These are phyloP conservation scores for Cystobasidium ongulense DNA, from an alignment of 768 basidiomycete genomes.

Conservation along the genomic window DNA sequence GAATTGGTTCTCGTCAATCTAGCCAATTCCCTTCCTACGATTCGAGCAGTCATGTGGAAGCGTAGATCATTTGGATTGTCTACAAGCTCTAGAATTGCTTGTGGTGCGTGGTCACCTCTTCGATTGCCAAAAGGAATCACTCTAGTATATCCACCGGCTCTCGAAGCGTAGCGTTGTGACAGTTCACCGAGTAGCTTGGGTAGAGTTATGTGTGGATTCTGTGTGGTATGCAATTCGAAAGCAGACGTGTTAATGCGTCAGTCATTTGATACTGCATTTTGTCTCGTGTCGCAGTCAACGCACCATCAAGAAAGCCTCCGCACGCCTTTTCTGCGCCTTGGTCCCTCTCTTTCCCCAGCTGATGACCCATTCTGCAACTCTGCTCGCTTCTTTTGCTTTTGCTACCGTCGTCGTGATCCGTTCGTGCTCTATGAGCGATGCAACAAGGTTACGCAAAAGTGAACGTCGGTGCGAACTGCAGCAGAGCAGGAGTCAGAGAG, in stretches of 20 bases:
- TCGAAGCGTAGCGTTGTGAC: conserved; percentile 65
- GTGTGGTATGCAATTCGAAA: too few relatives aligned
- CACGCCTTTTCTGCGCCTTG: conserved; percentile 60
- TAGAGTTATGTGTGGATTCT: conserved; percentile 55
- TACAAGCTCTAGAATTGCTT: conserved; percentile 86
- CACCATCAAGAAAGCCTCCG: conserved; percentile 67
- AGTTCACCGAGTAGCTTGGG: conserved; percentile 78
- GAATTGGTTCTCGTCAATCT: background rate
- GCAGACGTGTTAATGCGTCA: background rate
- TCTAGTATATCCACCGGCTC: conserved; percentile 91
- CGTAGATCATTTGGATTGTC: conserved; percentile 83
- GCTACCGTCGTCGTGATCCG: conserved; percentile 91
- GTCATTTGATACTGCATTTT: background rate
- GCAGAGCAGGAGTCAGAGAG: background rate
- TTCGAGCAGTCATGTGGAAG: conserved; percentile 77
- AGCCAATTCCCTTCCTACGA: conserved; percentile 72
- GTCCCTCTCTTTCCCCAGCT: conserved; percentile 81
- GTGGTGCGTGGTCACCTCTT: conserved; percentile 82
- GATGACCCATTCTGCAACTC: conserved; percentile 92
- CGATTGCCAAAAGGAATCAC: conserved; percentile 86
- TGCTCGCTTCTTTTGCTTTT: conserved; percentile 83
- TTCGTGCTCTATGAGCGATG: conserved; percentile 86
- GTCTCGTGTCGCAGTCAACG: conserved; percentile 25
- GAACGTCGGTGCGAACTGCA: conserved; percentile 65
- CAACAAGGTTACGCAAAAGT: conserved; percentile 89